A percentile compares a stretch with the other conserved stretches of the same genome.
These are phyloP conservation scores for Tilletiaria anomala DNA, from an alignment of 1,284 basidiomycete species.

Conservation along the genomic window DNA sequence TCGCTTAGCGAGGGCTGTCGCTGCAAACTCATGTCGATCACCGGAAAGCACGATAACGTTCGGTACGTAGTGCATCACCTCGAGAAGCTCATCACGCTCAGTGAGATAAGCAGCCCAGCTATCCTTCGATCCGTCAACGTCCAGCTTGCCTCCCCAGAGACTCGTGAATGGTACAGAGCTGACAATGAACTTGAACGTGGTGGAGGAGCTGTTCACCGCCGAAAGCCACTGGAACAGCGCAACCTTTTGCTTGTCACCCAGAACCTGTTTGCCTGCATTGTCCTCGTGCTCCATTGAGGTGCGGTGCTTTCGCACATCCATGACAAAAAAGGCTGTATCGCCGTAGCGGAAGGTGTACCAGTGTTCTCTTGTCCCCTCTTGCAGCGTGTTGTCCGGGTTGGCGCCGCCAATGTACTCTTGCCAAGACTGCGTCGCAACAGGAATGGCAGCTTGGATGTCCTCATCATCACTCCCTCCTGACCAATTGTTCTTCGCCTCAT, in stretches of 20 bases:
- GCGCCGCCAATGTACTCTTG: slow-evolving; percentile 53
- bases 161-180: slow-evolving; percentile 62
- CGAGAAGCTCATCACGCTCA: slow-evolving; percentile 46
- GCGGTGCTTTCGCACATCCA: slow-evolving; percentile 60
- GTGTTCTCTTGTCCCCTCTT: slow-evolving; percentile 5
- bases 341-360: slow-evolving; percentile 42
- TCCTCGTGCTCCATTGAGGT: slow-evolving; percentile 43
- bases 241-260: slow-evolving; percentile 55
- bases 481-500: slow-evolving; percentile 36
- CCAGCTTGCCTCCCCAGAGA: slow-evolving; percentile 51
- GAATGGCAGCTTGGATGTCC: slow-evolving; percentile 45
- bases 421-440: slow-evolving; percentile 53
- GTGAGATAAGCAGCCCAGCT: slow-evolving; percentile 54
- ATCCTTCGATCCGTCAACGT: slow-evolving; percentile 50
- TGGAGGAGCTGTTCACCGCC: slow-evolving; percentile 54
- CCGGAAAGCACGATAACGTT: slow-evolving; percentile 51
- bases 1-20: slow-evolving; percentile 26
- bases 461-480: slow-evolving; percentile 44
- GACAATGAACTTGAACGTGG: slow-evolving; percentile 65
- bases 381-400: slow-evolving; percentile 47
- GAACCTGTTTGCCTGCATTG: slow-evolving; percentile 51
- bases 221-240: slow-evolving; percentile 53
- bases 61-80: slow-evolving; percentile 47
- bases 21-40: slow-evolving; percentile 68
- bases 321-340: slow-evolving; percentile 61